A percentile compares a stretch with the other conserved stretches of the same genome.
phyloP scores from a whole-genome alignment of 768 basidiomycete genomes.

The Pleurotus ostreatus region DNA sequence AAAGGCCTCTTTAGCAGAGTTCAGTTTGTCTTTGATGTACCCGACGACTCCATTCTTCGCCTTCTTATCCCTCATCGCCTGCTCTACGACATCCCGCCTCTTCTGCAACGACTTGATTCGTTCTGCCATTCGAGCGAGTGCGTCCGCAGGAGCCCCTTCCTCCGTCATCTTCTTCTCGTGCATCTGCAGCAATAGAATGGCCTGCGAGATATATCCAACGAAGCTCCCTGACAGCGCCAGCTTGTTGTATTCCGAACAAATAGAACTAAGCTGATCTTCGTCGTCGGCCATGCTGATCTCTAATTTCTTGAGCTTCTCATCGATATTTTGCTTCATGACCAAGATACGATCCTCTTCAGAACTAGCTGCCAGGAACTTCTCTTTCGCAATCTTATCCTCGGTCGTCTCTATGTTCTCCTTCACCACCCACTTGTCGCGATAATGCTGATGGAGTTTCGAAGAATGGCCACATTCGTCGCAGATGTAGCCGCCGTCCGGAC shows the following conservation, averaged over 20 bases:
- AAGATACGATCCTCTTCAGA: constrained; percentile 9
- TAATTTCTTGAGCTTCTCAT: constrained; percentile 1
- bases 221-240: constrained; percentile 14
- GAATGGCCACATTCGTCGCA: constrained; percentile 11
- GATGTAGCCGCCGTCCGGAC: not conserved
- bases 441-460: constrained; percentile 12
- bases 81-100: constrained; percentile 8
- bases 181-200: constrained; percentile 12
- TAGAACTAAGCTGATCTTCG: constrained; percentile 6
- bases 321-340: not conserved
- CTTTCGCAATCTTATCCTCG: constrained; percentile 14
- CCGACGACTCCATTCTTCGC: not conserved
- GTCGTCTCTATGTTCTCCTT: constrained; percentile 8
- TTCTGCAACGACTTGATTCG: constrained; percentile 8
- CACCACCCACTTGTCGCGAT: constrained; percentile 11
- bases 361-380: constrained; percentile 10
- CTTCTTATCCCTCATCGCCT: constrained; percentile 4
- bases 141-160: constrained; percentile 5
- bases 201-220: constrained; percentile 8
- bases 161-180: constrained; percentile 9
- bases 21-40: too few species aligned
- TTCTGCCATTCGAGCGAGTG: constrained; percentile 9
- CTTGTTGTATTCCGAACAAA: constrained; percentile 9
- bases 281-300: not conserved
- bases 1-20: too few species aligned